Evolutionary conservation across 495 filamentous ascomycete genomes (phyloP).

Genomic region (Entonaema liquescens): DNA sequence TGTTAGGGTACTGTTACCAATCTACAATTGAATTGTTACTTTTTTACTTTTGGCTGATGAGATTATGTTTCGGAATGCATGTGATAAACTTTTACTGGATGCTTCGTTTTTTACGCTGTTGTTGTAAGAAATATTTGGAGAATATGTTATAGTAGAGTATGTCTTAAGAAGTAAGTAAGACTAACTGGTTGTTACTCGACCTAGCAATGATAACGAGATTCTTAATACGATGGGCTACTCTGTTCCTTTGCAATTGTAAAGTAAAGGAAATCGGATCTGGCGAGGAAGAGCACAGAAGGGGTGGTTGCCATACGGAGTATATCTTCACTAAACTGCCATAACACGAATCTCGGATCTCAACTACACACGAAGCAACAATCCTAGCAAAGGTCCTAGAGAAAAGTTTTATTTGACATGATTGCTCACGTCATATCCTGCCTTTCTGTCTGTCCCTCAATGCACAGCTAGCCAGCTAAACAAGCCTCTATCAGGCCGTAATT

Average conservation of each 20-base stretch:
- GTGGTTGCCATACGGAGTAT: not conserved
- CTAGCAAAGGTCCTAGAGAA: not conserved
- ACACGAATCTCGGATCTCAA: not conserved
- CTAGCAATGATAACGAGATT: too few relatives aligned
- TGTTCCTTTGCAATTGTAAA: too few relatives aligned
- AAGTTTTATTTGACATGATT: slow-evolving; percentile 9
- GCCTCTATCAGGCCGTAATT: not conserved
- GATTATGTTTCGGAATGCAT: not conserved
- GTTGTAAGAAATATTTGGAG: not conserved
- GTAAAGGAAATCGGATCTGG: too few relatives aligned
- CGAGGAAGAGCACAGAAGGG: too few relatives aligned
- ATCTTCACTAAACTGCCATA: not conserved
- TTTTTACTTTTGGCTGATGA: not conserved
- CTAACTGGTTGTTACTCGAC: too few relatives aligned
- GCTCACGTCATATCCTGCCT: slow-evolving; percentile 1
- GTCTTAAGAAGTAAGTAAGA: too few relatives aligned
- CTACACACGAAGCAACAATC: not conserved
- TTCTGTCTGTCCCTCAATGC: not conserved
- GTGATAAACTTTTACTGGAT: too few relatives aligned
- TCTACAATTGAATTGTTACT: not conserved
- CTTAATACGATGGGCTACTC: too few relatives aligned
- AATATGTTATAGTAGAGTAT: not conserved
- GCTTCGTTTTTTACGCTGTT: too few relatives aligned
- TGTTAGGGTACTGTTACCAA: slow-evolving; percentile 1
- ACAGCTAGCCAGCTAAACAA: not conserved